Conservation (phyloP, 768 basidiomycete genomes). For the Auricularia heimuer region DNA sequence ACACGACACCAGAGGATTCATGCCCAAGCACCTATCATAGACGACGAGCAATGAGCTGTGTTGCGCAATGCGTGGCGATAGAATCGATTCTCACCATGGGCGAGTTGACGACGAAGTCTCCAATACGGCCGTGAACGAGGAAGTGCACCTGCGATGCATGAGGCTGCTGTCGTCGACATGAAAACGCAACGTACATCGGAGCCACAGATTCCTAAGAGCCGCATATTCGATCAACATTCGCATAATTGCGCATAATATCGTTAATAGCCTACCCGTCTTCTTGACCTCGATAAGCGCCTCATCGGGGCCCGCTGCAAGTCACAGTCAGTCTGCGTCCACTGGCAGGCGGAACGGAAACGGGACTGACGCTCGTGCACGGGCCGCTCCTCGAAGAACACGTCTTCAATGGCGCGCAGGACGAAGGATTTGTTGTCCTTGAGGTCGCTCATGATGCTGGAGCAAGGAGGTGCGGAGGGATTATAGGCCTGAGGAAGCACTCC, state of each 20-base stretch:
- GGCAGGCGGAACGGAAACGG: not conserved
- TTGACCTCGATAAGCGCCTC: slow-evolving; percentile 86
- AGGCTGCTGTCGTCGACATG: slow-evolving; percentile 8
- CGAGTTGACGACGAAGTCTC: slow-evolving; percentile 68
- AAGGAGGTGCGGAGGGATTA: slow-evolving; percentile 4
- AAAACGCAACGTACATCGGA: slow-evolving; percentile 52
- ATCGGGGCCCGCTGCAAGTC: slow-evolving; percentile 45
- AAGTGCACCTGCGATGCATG: slow-evolving; percentile 54
- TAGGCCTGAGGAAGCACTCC: too few species aligned
- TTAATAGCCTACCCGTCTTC: slow-evolving; percentile 60
- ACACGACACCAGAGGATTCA: slow-evolving; percentile 77
- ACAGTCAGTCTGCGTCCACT: not conserved
- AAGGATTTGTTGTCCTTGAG: slow-evolving; percentile 55
- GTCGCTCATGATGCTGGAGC: slow-evolving; percentile 44
- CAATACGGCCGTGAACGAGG: slow-evolving; percentile 64
- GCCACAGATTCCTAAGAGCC: slow-evolving; percentile 68
- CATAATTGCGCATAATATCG: slow-evolving; percentile 2
- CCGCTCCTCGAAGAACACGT: slow-evolving; percentile 61
- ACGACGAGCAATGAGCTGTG: not conserved
- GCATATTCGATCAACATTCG: slow-evolving; percentile 3
- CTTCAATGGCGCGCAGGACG: slow-evolving; percentile 58
- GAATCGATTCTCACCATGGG: slow-evolving; percentile 53
- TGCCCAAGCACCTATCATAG: slow-evolving; percentile 69
- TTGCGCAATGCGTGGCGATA: not conserved
- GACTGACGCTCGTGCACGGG: slow-evolving; percentile 62